Percentiles rank a stretch among this genome's conserved stretches.
These are phyloP conservation scores for Cyanodermella asteris DNA, from an alignment of 2,329 filamentous ascomycete genomes.

Conservation along the genomic window DNA sequence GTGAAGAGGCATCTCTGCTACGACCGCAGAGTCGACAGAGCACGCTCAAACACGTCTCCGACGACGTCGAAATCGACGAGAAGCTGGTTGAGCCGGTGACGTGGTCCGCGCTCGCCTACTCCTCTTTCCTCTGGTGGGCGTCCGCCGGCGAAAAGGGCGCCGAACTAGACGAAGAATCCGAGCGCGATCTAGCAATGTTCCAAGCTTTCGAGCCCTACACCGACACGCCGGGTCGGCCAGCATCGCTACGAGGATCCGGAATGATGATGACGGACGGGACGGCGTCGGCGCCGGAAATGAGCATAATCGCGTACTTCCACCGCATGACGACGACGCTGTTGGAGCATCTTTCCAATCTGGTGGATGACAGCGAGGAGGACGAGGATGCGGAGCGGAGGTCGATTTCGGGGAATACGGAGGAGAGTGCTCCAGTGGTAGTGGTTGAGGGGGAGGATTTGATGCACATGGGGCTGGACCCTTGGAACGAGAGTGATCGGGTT, in stretches of 20 bases:
- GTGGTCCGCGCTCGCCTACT: conserved; percentile 39
- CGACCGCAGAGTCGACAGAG: conserved; percentile 12
- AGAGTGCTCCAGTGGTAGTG: conserved; percentile 10
- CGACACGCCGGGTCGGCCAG: conserved; percentile 2
- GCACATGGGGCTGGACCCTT: conserved; percentile 26
- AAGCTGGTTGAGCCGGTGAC: conserved; percentile 29
- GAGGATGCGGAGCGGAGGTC: conserved; percentile 7
- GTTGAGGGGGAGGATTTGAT: conserved; percentile 23
- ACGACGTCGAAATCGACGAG: conserved; percentile 22
- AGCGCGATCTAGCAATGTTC: conserved; percentile 22
- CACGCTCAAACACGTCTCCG: conserved; percentile 16
- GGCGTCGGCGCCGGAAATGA: conserved; percentile 17
- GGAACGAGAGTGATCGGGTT: conserved; percentile 23
- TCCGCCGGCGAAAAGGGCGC: conserved; percentile 38
- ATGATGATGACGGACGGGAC: conserved; percentile 1
- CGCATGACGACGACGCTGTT: conserved; percentile 25
- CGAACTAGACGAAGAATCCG: conserved; percentile 30
- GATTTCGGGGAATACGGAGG: conserved; percentile 7
- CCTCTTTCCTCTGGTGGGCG: conserved; percentile 46
- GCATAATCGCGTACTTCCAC: conserved; percentile 27
- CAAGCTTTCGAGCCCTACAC: conserved; percentile 12
- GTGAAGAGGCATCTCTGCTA: conserved; percentile 7
- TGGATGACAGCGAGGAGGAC: conserved; percentile 18
- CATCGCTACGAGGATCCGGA: conserved; percentile 3
- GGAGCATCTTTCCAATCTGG: conserved; percentile 19